Evolutionary conservation across 805 yeast genomes (phyloP).

Genomic region (Candida taoyuanica): DNA sequence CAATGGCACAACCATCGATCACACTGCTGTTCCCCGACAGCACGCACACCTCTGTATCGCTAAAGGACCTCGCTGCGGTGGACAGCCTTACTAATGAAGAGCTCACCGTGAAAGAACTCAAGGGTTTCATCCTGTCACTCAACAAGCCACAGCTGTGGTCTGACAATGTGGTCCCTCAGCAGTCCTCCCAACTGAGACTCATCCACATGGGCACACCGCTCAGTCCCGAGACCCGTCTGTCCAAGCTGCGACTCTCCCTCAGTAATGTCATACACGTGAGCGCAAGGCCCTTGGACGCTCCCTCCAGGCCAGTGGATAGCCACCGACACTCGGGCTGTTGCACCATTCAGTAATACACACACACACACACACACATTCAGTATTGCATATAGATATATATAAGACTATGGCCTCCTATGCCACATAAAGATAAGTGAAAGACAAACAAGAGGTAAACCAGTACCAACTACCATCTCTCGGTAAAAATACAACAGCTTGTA

Average conservation of each 20-base stretch:
- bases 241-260: slow-evolving; percentile 16
- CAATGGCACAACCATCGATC: too few relatives aligned
- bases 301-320: too few relatives aligned
- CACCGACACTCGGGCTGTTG: too few relatives aligned
- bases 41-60: slow-evolving; percentile 1
- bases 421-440: not conserved
- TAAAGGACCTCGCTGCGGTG: not conserved
- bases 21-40: slow-evolving; percentile 13
- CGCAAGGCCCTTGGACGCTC: slow-evolving; percentile 25
- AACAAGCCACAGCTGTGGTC: not conserved
- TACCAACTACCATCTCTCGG: not conserved
- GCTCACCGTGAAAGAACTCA: slow-evolving; percentile 3
- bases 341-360: too few relatives aligned
- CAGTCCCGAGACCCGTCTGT: slow-evolving; percentile 5
- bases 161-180: not conserved
- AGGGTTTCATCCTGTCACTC: slow-evolving; percentile 1
- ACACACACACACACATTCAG: too few relatives aligned
- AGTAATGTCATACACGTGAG: slow-evolving; percentile 30
- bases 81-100: not conserved
- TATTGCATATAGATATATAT: not conserved
- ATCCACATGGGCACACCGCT: slow-evolving; percentile 30
- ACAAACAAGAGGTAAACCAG: not conserved
- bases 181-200: slow-evolving; percentile 19
- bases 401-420: not conserved
- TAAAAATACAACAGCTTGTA: not conserved